Evolutionary conservation across 2,329 filamentous ascomycete species (phyloP), one percentile per base, ranked within the genome.

Genomic region (Calonectria naviculata): DNA sequence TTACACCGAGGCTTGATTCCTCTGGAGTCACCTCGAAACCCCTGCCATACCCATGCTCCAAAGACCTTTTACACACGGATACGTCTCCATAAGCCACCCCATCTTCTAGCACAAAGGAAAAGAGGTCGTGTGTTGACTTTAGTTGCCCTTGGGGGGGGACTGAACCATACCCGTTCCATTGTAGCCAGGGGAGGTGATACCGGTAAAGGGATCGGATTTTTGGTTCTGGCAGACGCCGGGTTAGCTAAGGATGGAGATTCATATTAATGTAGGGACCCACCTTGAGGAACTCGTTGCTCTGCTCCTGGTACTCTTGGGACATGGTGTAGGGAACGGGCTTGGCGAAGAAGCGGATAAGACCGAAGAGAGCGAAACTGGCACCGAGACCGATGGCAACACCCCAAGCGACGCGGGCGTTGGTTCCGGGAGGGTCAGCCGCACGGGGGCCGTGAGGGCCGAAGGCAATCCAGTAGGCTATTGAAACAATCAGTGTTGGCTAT

Each of bases 251-350:
- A 28, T 9, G 44, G 46, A 49, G 29, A 44, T 54, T 7, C 56
- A 17, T 46, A 17, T 8, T 36, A 26, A 24, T 21, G 28, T 2
- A 21, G 54, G 5, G 41, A 71, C 75, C 60, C 87, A 97, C 96
- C 91, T 92, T 95, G 84, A 98, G 89, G 85, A 94, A 97, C 88
- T 98, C 97, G 86, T 99, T 98, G 78, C 93, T 90, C 79, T 93
- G 93, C 89, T 98, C 95, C 88, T 99, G 95, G 91, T 94, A 98
- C 87, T 99, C 97, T 89, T 94, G 94, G 87, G 89, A 96, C 95
- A 99, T 97, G 81, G 96, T 97, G 84, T 89, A 88, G 77, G 97
- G 97, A 74, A 90, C 81, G 71, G 91, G 90, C 83, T 90, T 89
- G 80, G 93, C 95, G 83, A 94, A 92, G 77, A 89, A 77, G 80